These are phyloP conservation scores for Huntiella moniliformis DNA, from an alignment of 2,329 filamentous ascomycete genomes.

Conservation along the genomic window DNA sequence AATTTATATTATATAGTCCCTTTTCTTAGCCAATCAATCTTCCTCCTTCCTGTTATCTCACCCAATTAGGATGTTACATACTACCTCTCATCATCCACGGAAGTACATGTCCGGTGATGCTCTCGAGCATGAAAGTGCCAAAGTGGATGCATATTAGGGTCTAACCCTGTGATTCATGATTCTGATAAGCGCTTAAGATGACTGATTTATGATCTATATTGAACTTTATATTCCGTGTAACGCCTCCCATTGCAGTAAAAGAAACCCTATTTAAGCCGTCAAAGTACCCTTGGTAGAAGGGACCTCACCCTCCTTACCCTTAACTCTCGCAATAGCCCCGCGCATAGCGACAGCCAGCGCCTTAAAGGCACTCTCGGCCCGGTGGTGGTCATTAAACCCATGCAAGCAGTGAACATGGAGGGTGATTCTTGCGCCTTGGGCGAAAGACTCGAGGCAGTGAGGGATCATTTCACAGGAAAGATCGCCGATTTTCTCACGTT, in stretches of 20 bases:
- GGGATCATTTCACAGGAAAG: constrained; percentile 93
- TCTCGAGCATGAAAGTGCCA: no score
- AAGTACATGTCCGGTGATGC: constrained; percentile 7
- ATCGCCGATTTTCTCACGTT: constrained; percentile 83
- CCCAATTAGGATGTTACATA: constrained; percentile 2
- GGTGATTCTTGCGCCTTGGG: constrained; percentile 76
- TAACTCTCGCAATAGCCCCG: constrained; percentile 54
- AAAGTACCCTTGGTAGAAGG: constrained; percentile 92
- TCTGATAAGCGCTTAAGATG: no score
- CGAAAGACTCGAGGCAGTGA: constrained; percentile 87
- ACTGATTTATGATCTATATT: no score
- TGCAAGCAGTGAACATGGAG: constrained; percentile 84
- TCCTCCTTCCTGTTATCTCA: neutral
- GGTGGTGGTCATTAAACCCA: constrained; percentile 87
- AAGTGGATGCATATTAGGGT: no score
- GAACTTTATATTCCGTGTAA: neutral
- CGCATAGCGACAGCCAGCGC: constrained; percentile 74
- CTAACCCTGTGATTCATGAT: no score
- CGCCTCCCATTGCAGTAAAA: neutral
- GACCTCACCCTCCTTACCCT: constrained; percentile 75
- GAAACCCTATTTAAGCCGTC: constrained; percentile 26
- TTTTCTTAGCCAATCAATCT: no score
- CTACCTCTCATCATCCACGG: neutral
- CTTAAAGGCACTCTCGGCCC: constrained; percentile 94
- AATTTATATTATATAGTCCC: neutral